Conservation (phyloP, 164 flowering plant genomes). For the Liriodendron chinense region DNA sequence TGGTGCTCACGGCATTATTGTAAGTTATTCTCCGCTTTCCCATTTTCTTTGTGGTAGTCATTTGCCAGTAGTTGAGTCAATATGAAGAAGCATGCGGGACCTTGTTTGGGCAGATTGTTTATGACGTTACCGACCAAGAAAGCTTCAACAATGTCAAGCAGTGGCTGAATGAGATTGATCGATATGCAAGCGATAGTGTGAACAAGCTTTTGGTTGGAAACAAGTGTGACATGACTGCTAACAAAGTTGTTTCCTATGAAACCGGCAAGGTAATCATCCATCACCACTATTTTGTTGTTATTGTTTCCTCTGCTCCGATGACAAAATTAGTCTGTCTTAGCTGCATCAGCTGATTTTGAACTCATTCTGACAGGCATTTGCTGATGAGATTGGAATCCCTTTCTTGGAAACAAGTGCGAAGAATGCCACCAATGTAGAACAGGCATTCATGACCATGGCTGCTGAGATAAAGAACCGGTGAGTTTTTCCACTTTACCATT, state of each 20-base stretch:
- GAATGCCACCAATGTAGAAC: slow-evolving; percentile 33
- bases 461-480: slow-evolving; percentile 36
- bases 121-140: slow-evolving; percentile 38
- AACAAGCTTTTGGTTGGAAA: slow-evolving; percentile 41
- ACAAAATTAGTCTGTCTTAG: not conserved
- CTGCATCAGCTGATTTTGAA: not conserved
- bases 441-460: slow-evolving; percentile 39
- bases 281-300: not conserved
- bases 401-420: slow-evolving; percentile 41
- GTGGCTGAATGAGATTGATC: slow-evolving; percentile 38
- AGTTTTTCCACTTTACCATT: not conserved
- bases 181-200: slow-evolving; percentile 38
- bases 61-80: not conserved
- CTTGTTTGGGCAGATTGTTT: slow-evolving; percentile 23
- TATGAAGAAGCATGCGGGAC: not conserved
- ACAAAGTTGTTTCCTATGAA: slow-evolving; percentile 35
- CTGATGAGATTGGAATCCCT: slow-evolving; percentile 39
- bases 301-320: not conserved
- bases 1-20: slow-evolving; percentile 85
- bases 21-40: slow-evolving; percentile 23
- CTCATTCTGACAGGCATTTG: slow-evolving; percentile 26
- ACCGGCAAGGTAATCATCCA: slow-evolving; percentile 27
- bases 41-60: not conserved
- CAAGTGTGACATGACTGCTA: slow-evolving; percentile 33
- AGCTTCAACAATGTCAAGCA: slow-evolving; percentile 40